These are phyloP conservation scores for Trametes pubescens DNA, from an alignment of 1,284 basidiomycete species.

Conservation along the genomic window DNA sequence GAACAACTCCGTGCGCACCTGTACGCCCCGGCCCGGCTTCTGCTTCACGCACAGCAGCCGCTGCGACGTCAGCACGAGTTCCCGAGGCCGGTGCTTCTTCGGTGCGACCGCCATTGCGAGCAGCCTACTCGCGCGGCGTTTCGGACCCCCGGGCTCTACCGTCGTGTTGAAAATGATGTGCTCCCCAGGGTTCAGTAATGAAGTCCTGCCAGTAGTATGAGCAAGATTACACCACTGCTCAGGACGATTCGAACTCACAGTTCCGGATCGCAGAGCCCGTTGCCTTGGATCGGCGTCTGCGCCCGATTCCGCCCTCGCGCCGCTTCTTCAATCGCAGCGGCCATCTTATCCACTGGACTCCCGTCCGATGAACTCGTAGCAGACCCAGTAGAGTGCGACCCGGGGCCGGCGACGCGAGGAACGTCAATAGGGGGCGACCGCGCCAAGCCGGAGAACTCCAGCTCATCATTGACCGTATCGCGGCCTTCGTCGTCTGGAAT, in stretches of 20 bases:
- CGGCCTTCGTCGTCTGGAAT: conserved; percentile 39
- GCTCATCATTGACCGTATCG: conserved; percentile 34
- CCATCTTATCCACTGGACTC: conserved; percentile 52
- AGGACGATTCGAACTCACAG: conserved; percentile 47
- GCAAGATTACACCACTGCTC: background rate
- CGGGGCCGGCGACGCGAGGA: conserved; percentile 40
- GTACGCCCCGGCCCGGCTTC: conserved; percentile 47
- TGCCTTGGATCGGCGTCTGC: conserved; percentile 65
- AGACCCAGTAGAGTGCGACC: conserved; percentile 46
- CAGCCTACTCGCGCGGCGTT: conserved; percentile 66
- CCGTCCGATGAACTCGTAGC: conserved; percentile 59
- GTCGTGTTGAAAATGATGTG: conserved; percentile 56
- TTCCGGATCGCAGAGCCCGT: conserved; percentile 51
- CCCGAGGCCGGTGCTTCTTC: conserved; percentile 60
- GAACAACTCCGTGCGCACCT: conserved; percentile 59
- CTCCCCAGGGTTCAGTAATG: conserved; percentile 55
- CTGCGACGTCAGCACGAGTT: conserved; percentile 65
- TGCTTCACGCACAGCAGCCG: conserved; percentile 66
- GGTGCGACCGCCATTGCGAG: conserved; percentile 61
- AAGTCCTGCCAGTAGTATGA: conserved; percentile 44
- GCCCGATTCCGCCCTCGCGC: conserved; percentile 60
- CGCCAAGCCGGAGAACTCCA: conserved; percentile 48
- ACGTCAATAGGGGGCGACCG: conserved; percentile 43
- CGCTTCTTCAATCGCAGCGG: conserved; percentile 45
- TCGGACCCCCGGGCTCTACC: conserved; percentile 62